Base-by-base conservation (phyloP, 2,329 filamentous ascomycete species). In the Fusarium palustre region DNA sequence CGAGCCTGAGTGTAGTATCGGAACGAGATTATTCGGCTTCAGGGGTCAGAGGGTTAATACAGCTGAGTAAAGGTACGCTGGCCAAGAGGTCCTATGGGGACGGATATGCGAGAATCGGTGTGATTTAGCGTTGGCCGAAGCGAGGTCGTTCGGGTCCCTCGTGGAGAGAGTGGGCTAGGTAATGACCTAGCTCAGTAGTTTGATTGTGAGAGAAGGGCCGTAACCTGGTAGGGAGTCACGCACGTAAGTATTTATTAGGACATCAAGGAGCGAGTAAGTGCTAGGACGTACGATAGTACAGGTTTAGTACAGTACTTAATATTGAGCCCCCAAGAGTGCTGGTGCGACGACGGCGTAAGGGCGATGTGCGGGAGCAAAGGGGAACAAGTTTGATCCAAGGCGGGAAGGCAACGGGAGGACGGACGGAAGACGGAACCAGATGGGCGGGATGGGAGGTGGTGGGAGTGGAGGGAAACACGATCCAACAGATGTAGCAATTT, bases 281-380 rank as follows among this genome's bases (percentile, higher is more conserved):
- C n/a, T 39, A 45, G 48, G 42, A 68, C 59, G 56, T 59, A 59
- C 59, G 46, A 43, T 47, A 55, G 46, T 36, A 59, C 55, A 50
- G 20, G 34, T 54, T 45, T 42, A 31, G 65, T 39, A 55, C 48
- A 41, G 41, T 70, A 36, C n/a, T 64, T 41, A 52, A 52, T 58
- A 55, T 55, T 53, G 54, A 59, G 38, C 52, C 48, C 48, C 63
- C 55, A 57, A 65, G 53, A 59, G 52, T 63, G 61, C 55, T 65
- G 69, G 64, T 68, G 67, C 61, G 71, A 66, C 68, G 62, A 74
- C 62, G 72, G 69, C 60, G 69, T 72, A 64, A 62, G 52, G 58
- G 49, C 68, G 59, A 69, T 65, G 71, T 56, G 68, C 64, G 69
- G 72, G 67, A 73, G 71, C 64, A 74, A 73, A 73, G 50, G 68